Base-by-base conservation (phyloP, 2,329 filamentous ascomycete genomes). In the Hymenoscyphus fraxineus region DNA sequence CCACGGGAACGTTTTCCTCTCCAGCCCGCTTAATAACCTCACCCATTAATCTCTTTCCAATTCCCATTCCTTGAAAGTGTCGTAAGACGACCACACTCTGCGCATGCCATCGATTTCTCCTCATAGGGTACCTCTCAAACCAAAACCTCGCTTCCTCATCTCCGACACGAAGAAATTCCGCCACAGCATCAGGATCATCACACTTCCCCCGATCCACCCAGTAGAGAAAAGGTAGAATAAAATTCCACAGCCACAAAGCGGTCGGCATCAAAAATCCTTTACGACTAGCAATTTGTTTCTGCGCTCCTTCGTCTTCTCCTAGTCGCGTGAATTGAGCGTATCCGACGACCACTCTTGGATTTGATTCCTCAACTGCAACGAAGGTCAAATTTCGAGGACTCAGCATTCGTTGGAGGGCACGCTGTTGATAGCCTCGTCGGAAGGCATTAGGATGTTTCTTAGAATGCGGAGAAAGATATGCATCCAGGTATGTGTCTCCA, bases 31-130 rank as follows among this genome's bases (percentile, higher is more conserved):
- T 55, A n/a, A 71, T 58, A 9, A 71, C 66, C 65, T 72, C 67
- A 32, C 56, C 63, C 71, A 74, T 72, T 35, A 74, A 59, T 58
- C 16, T 66, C 68, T 67, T 72, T 58, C 73, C 72, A 59, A 72
- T 64, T 1, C 69, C 69, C 64, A 56, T 65, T 22, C 71, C 62
- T 41, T 71, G 71, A 55, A 64, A 73, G 35, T 67, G 65, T 32
- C 59, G 35, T 2, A 38, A 22, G 19, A 74, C 66, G 55, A 72
- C 71, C 16, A 69, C 62, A 62, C 67, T 70, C 65, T 67, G 64
- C 16, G 62, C 66, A 69, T 72, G 64, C 73, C 73, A 74, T 54
- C 72, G 58, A 65, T 68, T 66, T 39, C 61, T 60, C 63, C 70
- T 67, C 47, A 70, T 67, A 12, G 56, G 47, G 15, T 54, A 38